Evolutionary conservation across 1,284 basidiomycete genomes (phyloP).

Genomic region (Rhodotorula sp.): DNA sequence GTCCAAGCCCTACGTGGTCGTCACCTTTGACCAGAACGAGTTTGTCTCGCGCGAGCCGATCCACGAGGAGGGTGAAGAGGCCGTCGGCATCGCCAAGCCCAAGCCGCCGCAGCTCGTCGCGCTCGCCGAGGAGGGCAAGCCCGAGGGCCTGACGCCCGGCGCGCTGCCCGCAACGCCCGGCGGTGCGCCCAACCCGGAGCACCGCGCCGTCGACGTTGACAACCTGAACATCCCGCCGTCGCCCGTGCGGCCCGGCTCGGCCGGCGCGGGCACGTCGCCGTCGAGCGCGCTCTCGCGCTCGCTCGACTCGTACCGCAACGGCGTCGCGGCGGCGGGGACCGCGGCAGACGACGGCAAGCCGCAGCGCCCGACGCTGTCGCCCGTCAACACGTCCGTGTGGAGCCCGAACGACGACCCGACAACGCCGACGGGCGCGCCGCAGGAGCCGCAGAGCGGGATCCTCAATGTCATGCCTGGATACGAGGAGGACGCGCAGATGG

Average conservation of each 20-base stretch:
- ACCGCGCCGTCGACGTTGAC: background rate
- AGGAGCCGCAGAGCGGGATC: slow-evolving; percentile 11
- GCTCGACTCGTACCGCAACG: slow-evolving; percentile 23
- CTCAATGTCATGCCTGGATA: background rate
- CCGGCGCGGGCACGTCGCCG: slow-evolving; percentile 15
- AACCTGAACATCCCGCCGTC: background rate
- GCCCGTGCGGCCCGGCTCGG: background rate
- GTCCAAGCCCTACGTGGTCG: slow-evolving; percentile 87
- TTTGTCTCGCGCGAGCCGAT: slow-evolving; percentile 92
- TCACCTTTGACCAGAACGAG: slow-evolving; percentile 98
- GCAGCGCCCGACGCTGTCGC: slow-evolving; percentile 12
- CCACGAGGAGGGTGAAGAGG: slow-evolving; percentile 78
- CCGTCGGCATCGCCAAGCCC: slow-evolving; percentile 69
- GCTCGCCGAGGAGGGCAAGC: slow-evolving; percentile 17
- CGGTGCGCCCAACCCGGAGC: slow-evolving; percentile 10
- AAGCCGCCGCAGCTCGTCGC: slow-evolving; percentile 42
- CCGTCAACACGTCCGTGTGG: slow-evolving; percentile 19
- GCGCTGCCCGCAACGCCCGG: slow-evolving; percentile 19
- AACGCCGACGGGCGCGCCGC: slow-evolving; percentile 23
- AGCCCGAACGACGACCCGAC: slow-evolving; percentile 24
- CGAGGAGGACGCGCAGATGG: slow-evolving; percentile 30
- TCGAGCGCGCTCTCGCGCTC: slow-evolving; percentile 23
- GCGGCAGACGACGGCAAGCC: background rate
- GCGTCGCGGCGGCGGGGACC: background rate
- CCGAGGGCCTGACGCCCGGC: slow-evolving; percentile 7